These are phyloP conservation scores for Cutaneotrichosporon sp. DNA, from an alignment of 1,284 basidiomycete genomes.

Conservation along the genomic window DNA sequence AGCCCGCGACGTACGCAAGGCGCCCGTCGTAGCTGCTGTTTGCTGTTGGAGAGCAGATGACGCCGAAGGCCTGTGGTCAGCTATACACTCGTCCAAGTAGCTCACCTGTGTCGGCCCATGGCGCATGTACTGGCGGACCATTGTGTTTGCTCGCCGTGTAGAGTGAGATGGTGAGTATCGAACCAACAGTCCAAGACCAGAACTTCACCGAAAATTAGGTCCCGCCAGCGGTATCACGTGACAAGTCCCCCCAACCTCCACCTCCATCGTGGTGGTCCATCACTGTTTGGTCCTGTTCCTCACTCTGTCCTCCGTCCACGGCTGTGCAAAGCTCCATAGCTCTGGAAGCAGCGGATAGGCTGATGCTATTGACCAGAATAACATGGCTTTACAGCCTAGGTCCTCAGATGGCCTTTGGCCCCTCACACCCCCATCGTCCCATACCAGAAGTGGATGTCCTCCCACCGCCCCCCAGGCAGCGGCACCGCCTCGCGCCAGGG, in stretches of 20 bases:
- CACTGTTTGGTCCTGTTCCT: no score
- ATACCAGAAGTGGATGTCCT: slow-evolving; percentile 2
- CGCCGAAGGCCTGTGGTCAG: slow-evolving; percentile 77
- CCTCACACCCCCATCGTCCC: not conserved
- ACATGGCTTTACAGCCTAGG: not conserved
- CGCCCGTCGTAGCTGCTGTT: slow-evolving; percentile 85
- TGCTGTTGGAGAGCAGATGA: slow-evolving; percentile 85
- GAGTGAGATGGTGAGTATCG: not conserved
- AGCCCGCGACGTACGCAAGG: slow-evolving; percentile 87
- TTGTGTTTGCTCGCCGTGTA: slow-evolving; percentile 31
- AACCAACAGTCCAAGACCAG: not conserved
- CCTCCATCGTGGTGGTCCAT: not conserved
- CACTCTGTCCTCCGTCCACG: no score
- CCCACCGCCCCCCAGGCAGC: not conserved
- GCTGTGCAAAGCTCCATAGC: not conserved
- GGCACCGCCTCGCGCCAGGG: not conserved
- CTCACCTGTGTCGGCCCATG: slow-evolving; percentile 85
- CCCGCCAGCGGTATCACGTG: not conserved
- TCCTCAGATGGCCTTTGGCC: not conserved
- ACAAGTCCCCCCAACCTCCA: not conserved
- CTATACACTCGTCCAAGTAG: not conserved
- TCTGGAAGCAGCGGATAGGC: not conserved
- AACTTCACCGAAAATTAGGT: slow-evolving; percentile 1
- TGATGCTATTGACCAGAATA: not conserved
- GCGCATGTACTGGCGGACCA: slow-evolving; percentile 69